phyloP scores from a whole-genome alignment of 805 yeast genomes.

The Priceomyces fermenticarens region DNA sequence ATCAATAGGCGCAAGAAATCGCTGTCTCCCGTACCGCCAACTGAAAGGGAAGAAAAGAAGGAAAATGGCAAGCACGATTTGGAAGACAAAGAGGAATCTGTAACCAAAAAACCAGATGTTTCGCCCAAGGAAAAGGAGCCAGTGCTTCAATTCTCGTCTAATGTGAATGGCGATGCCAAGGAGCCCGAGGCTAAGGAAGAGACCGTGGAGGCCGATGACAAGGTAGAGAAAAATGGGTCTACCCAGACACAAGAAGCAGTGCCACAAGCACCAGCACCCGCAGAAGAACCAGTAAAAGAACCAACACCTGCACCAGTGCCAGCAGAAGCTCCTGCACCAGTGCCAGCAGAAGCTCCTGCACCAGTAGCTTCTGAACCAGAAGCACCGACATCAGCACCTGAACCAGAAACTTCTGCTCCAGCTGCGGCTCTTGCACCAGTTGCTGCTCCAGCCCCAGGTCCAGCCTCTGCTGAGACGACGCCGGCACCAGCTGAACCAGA shows the following conservation, averaged over 20 bases:
- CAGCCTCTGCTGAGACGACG: slow-evolving; percentile 6
- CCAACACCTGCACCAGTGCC: background rate
- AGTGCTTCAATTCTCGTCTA: too few species aligned
- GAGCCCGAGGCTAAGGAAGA: background rate
- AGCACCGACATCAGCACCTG: slow-evolving; percentile 8
- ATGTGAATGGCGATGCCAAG: background rate
- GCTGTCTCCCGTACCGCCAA: background rate
- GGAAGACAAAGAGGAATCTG: slow-evolving; percentile 35
- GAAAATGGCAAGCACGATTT: slow-evolving; percentile 31
- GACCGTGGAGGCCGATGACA: background rate
- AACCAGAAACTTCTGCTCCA: slow-evolving; percentile 2
- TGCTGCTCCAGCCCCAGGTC: slow-evolving; percentile 4
- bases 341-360: background rate
- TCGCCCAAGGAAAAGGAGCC: background rate
- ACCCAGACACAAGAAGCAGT: too few species aligned
- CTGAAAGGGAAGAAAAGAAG: background rate
- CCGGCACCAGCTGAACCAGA: slow-evolving; percentile 2
- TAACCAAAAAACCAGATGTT: slow-evolving; percentile 14
- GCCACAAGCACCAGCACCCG: too few species aligned
- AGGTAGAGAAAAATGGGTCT: too few species aligned
- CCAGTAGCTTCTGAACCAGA: slow-evolving; percentile 13
- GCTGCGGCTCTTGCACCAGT: slow-evolving; percentile 7
- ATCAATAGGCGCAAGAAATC: background rate
- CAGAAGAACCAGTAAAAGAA: background rate
- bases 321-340: background rate